These are phyloP conservation scores for Cymbopogon flexuosus DNA, from an alignment of 202 grass and related monocot genomes.

Conservation along the genomic window DNA sequence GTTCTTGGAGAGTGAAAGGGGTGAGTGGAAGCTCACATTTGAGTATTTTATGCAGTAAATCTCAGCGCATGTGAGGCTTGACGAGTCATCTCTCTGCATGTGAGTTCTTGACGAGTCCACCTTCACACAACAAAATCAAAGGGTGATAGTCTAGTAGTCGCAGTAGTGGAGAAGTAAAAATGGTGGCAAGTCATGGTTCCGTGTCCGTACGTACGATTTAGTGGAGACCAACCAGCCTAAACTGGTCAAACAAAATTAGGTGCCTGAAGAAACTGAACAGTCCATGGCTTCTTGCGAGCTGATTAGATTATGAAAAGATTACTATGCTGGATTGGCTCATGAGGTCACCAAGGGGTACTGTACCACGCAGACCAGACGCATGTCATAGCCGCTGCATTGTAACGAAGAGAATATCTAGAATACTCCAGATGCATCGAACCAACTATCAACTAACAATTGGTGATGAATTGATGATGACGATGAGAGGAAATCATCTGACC, in stretches of 20 bases:
- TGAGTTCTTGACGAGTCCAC: neutral
- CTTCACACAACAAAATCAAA: neutral
- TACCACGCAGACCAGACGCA: neutral
- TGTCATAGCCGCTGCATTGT: neutral
- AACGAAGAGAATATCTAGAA: neutral
- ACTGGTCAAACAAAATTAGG: conserved; percentile 4
- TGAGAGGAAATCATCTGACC: neutral
- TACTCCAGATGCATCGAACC: neutral
- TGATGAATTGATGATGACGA: neutral
- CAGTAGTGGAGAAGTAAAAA: neutral
- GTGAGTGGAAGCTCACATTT: neutral
- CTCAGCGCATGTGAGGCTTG: neutral
- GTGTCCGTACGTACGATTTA: conserved; percentile 6
- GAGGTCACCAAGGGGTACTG: neutral
- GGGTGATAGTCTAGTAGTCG: neutral
- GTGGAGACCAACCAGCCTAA: neutral
- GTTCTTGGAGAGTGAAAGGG: neutral
- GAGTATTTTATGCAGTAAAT: neutral
- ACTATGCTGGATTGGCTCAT: neutral
- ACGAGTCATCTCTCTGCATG: neutral
- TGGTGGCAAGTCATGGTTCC: neutral
- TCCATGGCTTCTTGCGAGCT: neutral
- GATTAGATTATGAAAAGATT: neutral
- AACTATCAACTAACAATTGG: neutral
- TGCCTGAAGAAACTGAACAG: neutral